A percentile compares a stretch with the other conserved stretches of the same genome.
Conservation (phyloP, 257 asterid species). For the Linderniella brevidens region DNA sequence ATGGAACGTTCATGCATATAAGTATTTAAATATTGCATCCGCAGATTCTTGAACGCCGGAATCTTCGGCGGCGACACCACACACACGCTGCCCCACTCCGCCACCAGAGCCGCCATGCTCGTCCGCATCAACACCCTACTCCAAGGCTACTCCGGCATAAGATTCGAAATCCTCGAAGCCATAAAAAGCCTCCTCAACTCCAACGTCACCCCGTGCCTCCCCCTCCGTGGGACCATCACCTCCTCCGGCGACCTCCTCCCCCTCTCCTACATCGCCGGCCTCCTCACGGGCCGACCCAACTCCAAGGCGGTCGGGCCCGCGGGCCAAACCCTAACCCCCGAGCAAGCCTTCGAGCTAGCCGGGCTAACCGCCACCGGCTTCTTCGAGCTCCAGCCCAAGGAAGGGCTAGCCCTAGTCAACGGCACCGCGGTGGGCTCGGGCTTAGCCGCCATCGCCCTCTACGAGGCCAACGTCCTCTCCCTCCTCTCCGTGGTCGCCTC, state of each 20-base stretch:
- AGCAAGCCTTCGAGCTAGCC: constrained; percentile 14
- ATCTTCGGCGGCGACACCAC: constrained; percentile 18
- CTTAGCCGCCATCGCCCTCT: constrained; percentile 21
- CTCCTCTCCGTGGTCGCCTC: constrained; percentile 17
- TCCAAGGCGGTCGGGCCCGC: constrained; percentile 21
- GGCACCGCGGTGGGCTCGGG: constrained; percentile 35
- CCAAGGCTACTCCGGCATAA: constrained; percentile 34
- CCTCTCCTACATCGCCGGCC: constrained; percentile 23
- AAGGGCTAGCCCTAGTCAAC: constrained; percentile 18
- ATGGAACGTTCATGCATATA: too few species aligned
- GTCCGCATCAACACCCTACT: constrained; percentile 32
- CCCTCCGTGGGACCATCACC: constrained; percentile 26
- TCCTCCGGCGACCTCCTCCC: constrained; percentile 31
- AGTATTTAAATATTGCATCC: too few species aligned
- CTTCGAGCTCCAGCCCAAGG: constrained; percentile 21
- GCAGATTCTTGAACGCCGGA: constrained; percentile 25
- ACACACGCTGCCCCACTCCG: constrained; percentile 21
- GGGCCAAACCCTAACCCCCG: constrained; percentile 12
- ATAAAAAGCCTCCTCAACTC: constrained; percentile 19
- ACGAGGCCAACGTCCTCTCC: constrained; percentile 19
- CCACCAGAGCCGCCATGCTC: constrained; percentile 31
- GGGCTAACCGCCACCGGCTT: constrained; percentile 19
- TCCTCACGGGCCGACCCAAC: constrained; percentile 23
- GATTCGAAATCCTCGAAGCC: constrained; percentile 26
- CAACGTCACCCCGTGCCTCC: constrained; percentile 25